Evolutionary conservation across 2,329 filamentous ascomycete species (phyloP), one percentile per base, ranked within the genome.

Genomic region (Botryotinia narcissicola): DNA sequence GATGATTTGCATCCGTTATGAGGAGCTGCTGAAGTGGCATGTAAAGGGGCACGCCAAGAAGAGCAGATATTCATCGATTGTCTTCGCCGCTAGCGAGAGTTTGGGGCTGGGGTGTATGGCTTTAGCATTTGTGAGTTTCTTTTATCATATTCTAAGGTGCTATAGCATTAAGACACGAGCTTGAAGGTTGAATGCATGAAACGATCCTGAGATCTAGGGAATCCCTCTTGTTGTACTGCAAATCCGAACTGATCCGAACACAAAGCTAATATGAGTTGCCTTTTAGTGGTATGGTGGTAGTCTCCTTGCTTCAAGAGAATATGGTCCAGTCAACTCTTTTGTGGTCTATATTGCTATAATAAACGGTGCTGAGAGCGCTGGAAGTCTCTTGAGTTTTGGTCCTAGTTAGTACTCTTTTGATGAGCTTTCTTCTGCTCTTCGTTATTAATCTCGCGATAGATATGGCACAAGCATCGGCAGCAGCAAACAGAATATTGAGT

Each of bases 401-500:
- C 83, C 85, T 6, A 86, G 76, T 78, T 75, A 72, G 74, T 71
- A 18, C 35, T 61, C n/a, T 20, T 3, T 29, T 48, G 22, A 29
- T 25, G 40, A 22, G 14, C 40, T 9, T 16, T 7, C 3, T 6
- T 18, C 9, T 37, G 14, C 18, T 73, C 42, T 59, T n/a, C 25
- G 20, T 22, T 59, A 44, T 40, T 72, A 29, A 59, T 3, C n/a
- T 44, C 20, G 6, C 61, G 25, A 25, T 67, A 78, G 77, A 91
- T 75, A 86, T 87, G 0, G 88, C 88, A 1, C 87, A 90, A 80
- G 88, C 87, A 7, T 84, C 86, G 0, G 87, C 85, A 0, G 88
- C 89, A 0, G 86, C 89, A 8, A 90, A 90, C 78, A 85, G 88
- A 25, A 90, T 91, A 74, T 80, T 91, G 25, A 83, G 73, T 67